These are phyloP conservation scores for Platanthera guangdongensis DNA, from an alignment of 106 monocot genomes.

Conservation along the genomic window DNA sequence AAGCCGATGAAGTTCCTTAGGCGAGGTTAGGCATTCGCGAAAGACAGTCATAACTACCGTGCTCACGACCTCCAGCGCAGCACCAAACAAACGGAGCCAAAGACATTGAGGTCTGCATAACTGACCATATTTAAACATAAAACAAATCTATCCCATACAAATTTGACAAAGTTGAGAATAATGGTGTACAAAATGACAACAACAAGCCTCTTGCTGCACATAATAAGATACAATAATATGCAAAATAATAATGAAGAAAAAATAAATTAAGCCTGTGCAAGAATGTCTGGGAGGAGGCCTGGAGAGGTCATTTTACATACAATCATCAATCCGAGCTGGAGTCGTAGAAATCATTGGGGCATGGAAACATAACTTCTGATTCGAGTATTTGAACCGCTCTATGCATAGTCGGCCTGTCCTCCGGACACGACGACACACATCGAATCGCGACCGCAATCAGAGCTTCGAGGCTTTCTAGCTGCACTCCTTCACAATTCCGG, in stretches of 20 bases:
- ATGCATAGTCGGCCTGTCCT: constrained; percentile 94
- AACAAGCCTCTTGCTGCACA: not conserved
- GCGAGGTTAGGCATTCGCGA: too few relatives aligned
- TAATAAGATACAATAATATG: not conserved
- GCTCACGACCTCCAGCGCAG: too few relatives aligned
- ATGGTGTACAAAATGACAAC: not conserved
- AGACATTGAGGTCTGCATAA: not conserved
- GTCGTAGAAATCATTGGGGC: constrained; percentile 91
- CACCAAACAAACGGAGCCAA: too few relatives aligned
- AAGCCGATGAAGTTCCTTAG: too few relatives aligned
- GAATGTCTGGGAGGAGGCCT: not conserved
- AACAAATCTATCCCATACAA: not conserved
- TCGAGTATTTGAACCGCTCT: constrained; percentile 81
- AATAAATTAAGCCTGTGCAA: constrained; percentile 1
- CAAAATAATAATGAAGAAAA: constrained; percentile 1
- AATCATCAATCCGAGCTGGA: constrained; percentile 52
- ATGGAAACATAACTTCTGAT: constrained; percentile 90
- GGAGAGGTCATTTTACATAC: not conserved
- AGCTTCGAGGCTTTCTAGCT: constrained; percentile 68
- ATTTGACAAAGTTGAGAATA: not conserved
- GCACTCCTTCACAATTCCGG: constrained; percentile 68
- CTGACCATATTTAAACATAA: not conserved
- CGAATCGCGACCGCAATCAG: constrained; percentile 62
- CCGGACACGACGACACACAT: constrained; percentile 65
- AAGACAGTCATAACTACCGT: too few relatives aligned